A percentile compares a stretch with the other conserved stretches of the same genome.
These are phyloP conservation scores for Podospora fimiseda DNA, from an alignment of 495 filamentous ascomycete genomes.

Conservation along the genomic window DNA sequence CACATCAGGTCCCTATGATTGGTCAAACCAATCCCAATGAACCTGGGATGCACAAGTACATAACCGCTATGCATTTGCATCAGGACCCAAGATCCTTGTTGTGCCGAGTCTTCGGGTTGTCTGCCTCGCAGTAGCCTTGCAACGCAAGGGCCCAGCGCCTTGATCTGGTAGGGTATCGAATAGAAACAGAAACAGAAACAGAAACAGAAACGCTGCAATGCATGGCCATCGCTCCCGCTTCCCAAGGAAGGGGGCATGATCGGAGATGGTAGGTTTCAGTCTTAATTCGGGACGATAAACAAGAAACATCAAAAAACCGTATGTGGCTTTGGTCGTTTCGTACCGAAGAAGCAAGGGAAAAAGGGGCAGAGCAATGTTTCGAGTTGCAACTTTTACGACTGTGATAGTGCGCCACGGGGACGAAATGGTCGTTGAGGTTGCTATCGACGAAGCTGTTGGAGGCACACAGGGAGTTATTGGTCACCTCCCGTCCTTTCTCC, in stretches of 20 bases:
- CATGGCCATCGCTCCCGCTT: slow-evolving; percentile 4
- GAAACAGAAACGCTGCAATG: background rate
- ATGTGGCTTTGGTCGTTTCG: slow-evolving; percentile 13
- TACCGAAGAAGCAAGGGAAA: background rate
- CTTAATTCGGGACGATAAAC: background rate
- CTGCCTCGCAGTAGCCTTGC: slow-evolving; percentile 11
- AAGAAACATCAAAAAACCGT: background rate
- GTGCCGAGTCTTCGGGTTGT: slow-evolving; percentile 12
- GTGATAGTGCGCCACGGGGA: too few species aligned
- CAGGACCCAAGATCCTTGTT: slow-evolving; percentile 28
- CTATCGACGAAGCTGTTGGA: background rate
- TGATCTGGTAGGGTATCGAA: background rate
- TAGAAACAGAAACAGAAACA: background rate
- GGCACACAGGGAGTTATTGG: background rate
- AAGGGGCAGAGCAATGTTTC: background rate
- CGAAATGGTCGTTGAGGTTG: background rate
- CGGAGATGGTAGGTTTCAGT: slow-evolving; percentile 7
- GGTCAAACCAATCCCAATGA: slow-evolving; percentile 12
- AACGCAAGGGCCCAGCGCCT: slow-evolving; percentile 11
- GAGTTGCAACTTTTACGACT: background rate
- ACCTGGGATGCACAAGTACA: slow-evolving; percentile 30
- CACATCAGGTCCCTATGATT: too few species aligned
- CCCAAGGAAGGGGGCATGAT: background rate
- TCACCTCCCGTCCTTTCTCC: background rate
- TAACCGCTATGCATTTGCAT: slow-evolving; percentile 37